A percentile compares a stretch with the other conserved stretches of the same genome.
phyloP scores from a whole-genome alignment of 495 filamentous ascomycete species.

The Pyronema domesticum region DNA sequence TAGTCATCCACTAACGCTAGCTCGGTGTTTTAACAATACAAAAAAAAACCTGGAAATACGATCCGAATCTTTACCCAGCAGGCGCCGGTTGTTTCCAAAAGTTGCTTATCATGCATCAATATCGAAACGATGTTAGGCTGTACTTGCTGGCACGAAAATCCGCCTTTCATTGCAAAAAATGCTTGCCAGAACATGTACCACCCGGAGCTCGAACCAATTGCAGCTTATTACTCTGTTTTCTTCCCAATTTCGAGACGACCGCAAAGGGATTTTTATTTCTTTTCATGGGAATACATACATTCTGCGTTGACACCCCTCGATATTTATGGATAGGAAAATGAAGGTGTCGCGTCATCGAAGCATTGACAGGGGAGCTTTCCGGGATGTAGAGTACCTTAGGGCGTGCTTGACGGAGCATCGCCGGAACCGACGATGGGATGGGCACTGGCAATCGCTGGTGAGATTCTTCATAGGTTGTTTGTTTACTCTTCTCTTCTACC shows the following conservation, averaged over 20 bases:
- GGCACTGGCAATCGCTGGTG: constrained; percentile 11
- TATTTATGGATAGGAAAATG: constrained; percentile 8
- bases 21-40: no score
- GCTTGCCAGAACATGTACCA: background rate
- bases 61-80: background rate
- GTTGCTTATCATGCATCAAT: background rate
- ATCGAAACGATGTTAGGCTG: background rate
- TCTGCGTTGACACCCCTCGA: constrained; percentile 7
- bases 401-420: background rate
- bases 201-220: background rate
- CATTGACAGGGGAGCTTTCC: constrained; percentile 17
- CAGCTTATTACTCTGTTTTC: background rate
- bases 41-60: background rate
- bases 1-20: background rate
- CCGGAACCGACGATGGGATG: background rate
- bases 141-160: background rate
- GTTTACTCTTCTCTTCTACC: constrained; percentile 14
- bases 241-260: background rate
- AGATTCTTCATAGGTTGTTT: constrained; percentile 14
- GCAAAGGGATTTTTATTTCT: constrained; percentile 18
- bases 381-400: constrained; percentile 2
- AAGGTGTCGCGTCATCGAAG: constrained; percentile 22
- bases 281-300: constrained; percentile 9
- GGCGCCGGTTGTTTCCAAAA: background rate
- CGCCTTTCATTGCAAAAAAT: background rate